Evolutionary conservation across 2,329 filamentous ascomycete species (phyloP).

Genomic region (Geosmithia putterillii): DNA sequence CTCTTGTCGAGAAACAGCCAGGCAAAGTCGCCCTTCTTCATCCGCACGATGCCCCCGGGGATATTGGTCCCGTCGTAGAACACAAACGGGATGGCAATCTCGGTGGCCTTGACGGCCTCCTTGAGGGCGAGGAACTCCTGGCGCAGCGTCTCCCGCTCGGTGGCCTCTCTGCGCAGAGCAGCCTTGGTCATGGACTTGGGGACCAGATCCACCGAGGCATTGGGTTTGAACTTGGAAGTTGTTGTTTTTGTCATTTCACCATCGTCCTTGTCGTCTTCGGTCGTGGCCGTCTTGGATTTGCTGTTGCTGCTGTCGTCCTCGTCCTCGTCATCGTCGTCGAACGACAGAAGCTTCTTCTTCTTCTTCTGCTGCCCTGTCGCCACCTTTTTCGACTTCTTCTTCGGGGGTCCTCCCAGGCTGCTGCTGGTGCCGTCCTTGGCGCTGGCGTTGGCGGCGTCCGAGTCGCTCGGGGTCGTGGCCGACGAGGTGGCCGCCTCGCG

Average conservation of each 20-base stretch:
- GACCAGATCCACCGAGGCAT: slow-evolving; percentile 45
- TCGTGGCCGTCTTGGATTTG: slow-evolving; percentile 9
- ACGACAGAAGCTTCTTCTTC: slow-evolving; percentile 42
- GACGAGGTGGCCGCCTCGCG: slow-evolving; percentile 32
- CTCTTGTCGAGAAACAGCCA: slow-evolving; percentile 92
- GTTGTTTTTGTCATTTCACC: slow-evolving; percentile 4
- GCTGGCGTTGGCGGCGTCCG: slow-evolving; percentile 10
- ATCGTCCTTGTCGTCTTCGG: slow-evolving; percentile 7
- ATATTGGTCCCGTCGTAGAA: slow-evolving; percentile 94
- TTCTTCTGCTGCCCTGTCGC: slow-evolving; percentile 32
- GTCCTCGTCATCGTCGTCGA: slow-evolving; percentile 57
- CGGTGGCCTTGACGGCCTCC: slow-evolving; percentile 76
- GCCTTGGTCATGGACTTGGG: slow-evolving; percentile 63
- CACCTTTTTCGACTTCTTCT: slow-evolving; percentile 16
- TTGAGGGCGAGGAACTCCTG: slow-evolving; percentile 76
- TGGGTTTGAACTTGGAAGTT: slow-evolving; percentile 46
- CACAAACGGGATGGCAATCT: slow-evolving; percentile 86
- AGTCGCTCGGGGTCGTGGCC: background rate
- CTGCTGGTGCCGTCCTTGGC: slow-evolving; percentile 27
- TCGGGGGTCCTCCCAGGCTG: slow-evolving; percentile 2
- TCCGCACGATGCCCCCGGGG: slow-evolving; percentile 68
- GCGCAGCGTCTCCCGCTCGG: slow-evolving; percentile 64
- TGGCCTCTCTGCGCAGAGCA: slow-evolving; percentile 66
- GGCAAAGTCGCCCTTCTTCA: slow-evolving; percentile 86
- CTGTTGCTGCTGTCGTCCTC: slow-evolving; percentile 30